A percentile compares a stretch with the other conserved stretches of the same genome.
Evolutionary conservation across 2,329 filamentous ascomycete genomes (phyloP).

Genomic region (Balansia obtecta): DNA sequence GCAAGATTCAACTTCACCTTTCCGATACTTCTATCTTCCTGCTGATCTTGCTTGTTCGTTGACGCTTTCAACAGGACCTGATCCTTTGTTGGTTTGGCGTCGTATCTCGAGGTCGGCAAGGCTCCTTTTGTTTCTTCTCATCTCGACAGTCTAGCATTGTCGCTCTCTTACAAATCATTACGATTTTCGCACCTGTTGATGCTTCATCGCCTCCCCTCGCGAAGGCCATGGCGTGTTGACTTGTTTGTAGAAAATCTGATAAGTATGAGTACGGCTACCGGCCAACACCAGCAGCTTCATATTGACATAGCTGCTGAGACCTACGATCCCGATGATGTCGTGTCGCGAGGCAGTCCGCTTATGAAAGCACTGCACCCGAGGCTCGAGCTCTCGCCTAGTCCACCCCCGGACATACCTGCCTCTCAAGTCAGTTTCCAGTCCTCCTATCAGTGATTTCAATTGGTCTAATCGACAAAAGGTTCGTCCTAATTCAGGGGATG

Average conservation of each 20-base stretch:
- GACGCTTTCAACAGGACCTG: background rate
- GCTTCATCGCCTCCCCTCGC: constrained; percentile 3
- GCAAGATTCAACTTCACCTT: background rate
- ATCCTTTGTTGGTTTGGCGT: background rate
- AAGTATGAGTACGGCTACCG: constrained; percentile 29
- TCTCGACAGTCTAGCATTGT: background rate
- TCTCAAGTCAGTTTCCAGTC: constrained; percentile 22
- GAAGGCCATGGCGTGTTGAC: constrained; percentile 24
- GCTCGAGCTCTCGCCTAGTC: constrained; percentile 20
- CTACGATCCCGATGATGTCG: constrained; percentile 33
- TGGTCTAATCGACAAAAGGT: constrained; percentile 41
- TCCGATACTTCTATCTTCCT: background rate
- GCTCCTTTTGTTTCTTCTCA: background rate
- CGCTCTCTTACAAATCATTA: background rate
- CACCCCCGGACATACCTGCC: constrained; percentile 23
- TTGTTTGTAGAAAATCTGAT: constrained; percentile 16
- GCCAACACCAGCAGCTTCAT: constrained; percentile 20
- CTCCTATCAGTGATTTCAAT: constrained; percentile 26
- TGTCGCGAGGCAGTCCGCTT: constrained; percentile 28
- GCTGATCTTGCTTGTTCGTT: background rate
- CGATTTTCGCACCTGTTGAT: constrained; percentile 4
- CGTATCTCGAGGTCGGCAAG: background rate
- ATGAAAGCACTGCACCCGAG: constrained; percentile 22
- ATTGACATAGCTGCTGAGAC: constrained; percentile 19
- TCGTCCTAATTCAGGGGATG: constrained; percentile 47